Evolutionary conservation across 257 asterid species (phyloP), one percentile per base, ranked within the genome.

Genomic region (Rubia yunnanensis): DNA sequence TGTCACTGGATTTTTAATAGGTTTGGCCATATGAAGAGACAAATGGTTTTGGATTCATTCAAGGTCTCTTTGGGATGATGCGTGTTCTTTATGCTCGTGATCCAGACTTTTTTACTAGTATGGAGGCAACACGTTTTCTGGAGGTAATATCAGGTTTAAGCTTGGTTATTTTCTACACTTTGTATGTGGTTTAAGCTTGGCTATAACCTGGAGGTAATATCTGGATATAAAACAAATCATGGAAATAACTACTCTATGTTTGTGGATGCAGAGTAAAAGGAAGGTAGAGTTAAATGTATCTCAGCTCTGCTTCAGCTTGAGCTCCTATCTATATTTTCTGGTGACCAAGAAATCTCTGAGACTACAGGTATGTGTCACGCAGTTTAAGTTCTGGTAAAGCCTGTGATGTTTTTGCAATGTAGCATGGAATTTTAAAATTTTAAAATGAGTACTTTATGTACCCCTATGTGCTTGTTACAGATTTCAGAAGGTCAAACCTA

Each of bases 21-120:
- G 96, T 92, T 68, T 92, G 99, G 99, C 95, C 97, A 38, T 89
- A 88, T 81, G 97, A 89, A 74, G 99, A 84, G 79, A 82, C 81
- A 31, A 95, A 83, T 76, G 94, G 85, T 66, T 82, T 76, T 81
- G 99, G 96, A 73, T 86, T 92, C 68, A 63, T 90, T 67, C 99
- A 92, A 87, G 85, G 96, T 72, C 95, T 92, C 60, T 92, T 84
- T 56, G 79, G 83, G 66, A 83, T 88, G 92, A 89, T 83, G 90
- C 78, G 73, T 71, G 72, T 77, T 70, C 88, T 89, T 71, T 89
- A 86, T 76, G 82, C 92, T 56, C 80, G 79, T 71, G 82, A 81
- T 60, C 72, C 84, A 27, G 90, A 92, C 59, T 70, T 72, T 76
- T 84, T 92, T 75, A 69, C 79, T 54, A 73, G 89, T 7, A 66